Evolutionary conservation across 1,139 yeast species (phyloP).

Genomic region (Nakaseomyces nivariensis): DNA sequence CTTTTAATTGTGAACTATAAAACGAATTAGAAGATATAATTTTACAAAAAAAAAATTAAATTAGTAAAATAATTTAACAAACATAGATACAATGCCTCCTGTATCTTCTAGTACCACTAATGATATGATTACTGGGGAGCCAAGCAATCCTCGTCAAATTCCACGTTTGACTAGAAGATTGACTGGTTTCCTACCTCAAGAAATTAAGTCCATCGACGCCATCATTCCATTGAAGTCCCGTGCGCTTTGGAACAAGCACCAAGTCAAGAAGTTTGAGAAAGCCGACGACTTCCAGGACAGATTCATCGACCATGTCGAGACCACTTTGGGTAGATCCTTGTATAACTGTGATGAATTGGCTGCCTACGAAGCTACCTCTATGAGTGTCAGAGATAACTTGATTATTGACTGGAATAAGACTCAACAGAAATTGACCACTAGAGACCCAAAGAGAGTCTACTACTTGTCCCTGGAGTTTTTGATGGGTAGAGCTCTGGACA

Average conservation of each 20-base stretch:
- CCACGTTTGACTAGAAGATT: slow-evolving; percentile 53
- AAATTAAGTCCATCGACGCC: slow-evolving; percentile 73
- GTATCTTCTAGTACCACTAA: slow-evolving; percentile 15
- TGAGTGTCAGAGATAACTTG: slow-evolving; percentile 68
- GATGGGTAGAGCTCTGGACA: slow-evolving; percentile 94
- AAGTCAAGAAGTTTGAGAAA: slow-evolving; percentile 40
- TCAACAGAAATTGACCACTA: slow-evolving; percentile 77
- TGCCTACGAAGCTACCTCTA: slow-evolving; percentile 84
- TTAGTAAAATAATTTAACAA: too few species aligned
- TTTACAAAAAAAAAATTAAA: too few species aligned
- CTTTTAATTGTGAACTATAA: too few species aligned
- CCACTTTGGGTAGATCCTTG: slow-evolving; percentile 78
- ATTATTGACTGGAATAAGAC: slow-evolving; percentile 88
- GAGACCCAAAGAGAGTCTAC: slow-evolving; percentile 80
- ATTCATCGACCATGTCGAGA: slow-evolving; percentile 81
- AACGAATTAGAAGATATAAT: too few species aligned
- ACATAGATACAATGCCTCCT: slow-evolving; percentile 4
- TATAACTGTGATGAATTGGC: slow-evolving; percentile 89
- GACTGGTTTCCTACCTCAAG: slow-evolving; percentile 87
- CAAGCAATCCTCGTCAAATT: slow-evolving; percentile 20
- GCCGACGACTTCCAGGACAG: slow-evolving; percentile 56
- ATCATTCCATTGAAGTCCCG: slow-evolving; percentile 72
- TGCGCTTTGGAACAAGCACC: slow-evolving; percentile 63
- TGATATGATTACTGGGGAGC: slow-evolving; percentile 26
- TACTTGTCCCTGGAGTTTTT: slow-evolving; percentile 81